These are phyloP conservation scores for Trichoderma virens DNA, from an alignment of 495 filamentous ascomycete genomes.

Conservation along the genomic window DNA sequence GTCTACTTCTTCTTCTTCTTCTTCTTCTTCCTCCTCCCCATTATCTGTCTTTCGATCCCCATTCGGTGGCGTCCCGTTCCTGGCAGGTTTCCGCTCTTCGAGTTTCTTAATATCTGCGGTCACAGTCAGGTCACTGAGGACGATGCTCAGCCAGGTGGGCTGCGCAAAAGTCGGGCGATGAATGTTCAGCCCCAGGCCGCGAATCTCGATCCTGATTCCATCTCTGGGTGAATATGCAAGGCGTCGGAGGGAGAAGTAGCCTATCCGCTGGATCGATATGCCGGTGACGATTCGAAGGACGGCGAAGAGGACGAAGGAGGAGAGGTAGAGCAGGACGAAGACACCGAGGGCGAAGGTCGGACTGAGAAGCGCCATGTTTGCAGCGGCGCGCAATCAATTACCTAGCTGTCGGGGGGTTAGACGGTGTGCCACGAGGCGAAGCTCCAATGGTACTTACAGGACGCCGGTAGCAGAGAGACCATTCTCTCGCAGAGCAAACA, in stretches of 20 bases:
- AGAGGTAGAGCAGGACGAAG: constrained; percentile 77
- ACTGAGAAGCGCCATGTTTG: constrained; percentile 43
- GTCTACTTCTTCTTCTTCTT: constrained; percentile 13
- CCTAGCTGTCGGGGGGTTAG: neutral
- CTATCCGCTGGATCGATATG: constrained; percentile 90
- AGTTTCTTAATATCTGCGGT: constrained; percentile 67
- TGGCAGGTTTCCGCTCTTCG: constrained; percentile 34
- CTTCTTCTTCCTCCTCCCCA: constrained; percentile 14
- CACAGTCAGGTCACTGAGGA: constrained; percentile 74
- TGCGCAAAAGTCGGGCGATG: constrained; percentile 94
- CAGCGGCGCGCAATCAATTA: constrained; percentile 10
- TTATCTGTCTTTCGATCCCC: constrained; percentile 20
- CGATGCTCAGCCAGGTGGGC: constrained; percentile 92
- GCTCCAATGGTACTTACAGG: neutral
- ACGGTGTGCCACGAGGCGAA: neutral
- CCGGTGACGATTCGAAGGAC: constrained; percentile 87
- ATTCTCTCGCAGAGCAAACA: constrained; percentile 7
- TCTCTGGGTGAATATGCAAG: constrained; percentile 80
- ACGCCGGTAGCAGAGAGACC: neutral
- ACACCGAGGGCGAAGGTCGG: constrained; percentile 80
- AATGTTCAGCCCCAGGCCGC: constrained; percentile 76
- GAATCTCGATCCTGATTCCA: constrained; percentile 82
- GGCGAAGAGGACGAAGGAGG: constrained; percentile 88
- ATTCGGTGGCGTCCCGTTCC: constrained; percentile 14
- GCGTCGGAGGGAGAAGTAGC: constrained; percentile 82